A percentile compares a stretch with the other conserved stretches of the same genome.
Evolutionary conservation across 208 protist species (phyloP).

Genomic region (Crithidia expoeki): DNA sequence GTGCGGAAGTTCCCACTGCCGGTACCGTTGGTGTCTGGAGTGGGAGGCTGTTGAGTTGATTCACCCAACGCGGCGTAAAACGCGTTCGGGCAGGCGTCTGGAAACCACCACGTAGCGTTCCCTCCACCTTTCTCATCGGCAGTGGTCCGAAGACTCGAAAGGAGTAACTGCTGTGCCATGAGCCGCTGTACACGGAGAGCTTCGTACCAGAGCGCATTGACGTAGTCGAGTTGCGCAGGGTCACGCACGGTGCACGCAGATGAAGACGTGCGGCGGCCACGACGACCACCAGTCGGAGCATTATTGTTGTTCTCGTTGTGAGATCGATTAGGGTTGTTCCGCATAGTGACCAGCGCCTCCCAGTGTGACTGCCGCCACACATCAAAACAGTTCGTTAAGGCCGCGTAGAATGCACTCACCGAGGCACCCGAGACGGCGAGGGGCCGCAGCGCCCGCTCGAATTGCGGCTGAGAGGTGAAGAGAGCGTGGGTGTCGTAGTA

Average conservation of each 20-base stretch:
- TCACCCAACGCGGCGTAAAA: constrained; percentile 3
- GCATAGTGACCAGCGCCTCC: constrained; percentile 28
- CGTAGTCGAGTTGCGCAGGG: constrained; percentile 24
- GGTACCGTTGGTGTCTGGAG: neutral
- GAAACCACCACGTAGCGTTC: constrained; percentile 24
- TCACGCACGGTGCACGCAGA: constrained; percentile 17
- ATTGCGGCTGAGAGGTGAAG: constrained; percentile 30
- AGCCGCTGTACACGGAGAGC: constrained; percentile 73
- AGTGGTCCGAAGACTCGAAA: neutral
- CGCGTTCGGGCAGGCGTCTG: constrained; percentile 20
- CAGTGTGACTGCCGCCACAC: constrained; percentile 41
- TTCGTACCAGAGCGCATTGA: constrained; percentile 53
- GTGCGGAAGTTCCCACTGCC: neutral
- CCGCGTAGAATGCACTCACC: constrained; percentile 33
- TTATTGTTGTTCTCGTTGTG: neutral
- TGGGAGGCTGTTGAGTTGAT: neutral
- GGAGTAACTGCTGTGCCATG: constrained; percentile 50
- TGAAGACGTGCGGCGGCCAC: neutral
- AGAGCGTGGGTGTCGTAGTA: constrained; percentile 33
- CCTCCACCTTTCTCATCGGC: neutral
- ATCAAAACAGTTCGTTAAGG: constrained; percentile 32
- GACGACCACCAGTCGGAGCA: neutral
- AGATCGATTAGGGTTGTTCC: neutral
- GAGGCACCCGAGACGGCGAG: constrained; percentile 14
- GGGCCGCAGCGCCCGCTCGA: constrained; percentile 32